phyloP scores from a whole-genome alignment of 495 filamentous ascomycete genomes.

The Paragyromitra xinjiangensis region DNA sequence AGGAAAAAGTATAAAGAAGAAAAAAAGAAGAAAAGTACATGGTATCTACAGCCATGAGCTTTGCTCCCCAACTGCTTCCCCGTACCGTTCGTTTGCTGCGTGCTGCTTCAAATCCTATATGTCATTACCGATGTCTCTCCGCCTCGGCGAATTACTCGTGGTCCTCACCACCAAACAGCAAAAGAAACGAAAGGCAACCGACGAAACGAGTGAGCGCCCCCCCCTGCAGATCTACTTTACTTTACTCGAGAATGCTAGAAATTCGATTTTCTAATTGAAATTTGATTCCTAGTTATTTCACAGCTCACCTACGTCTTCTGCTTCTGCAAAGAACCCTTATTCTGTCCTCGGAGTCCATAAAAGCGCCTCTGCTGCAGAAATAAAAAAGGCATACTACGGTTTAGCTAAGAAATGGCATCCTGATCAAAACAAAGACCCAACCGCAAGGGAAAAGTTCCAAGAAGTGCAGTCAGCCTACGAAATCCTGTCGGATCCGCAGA shows the following conservation, averaged over 20 bases:
- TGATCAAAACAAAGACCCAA: constrained; percentile 93
- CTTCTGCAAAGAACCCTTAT: constrained; percentile 81
- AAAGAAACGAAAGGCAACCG: constrained; percentile 8
- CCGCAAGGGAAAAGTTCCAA: constrained; percentile 90
- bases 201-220: constrained; percentile 42
- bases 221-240: neutral
- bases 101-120: constrained; percentile 12
- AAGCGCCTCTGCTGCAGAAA: constrained; percentile 79
- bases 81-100: constrained; percentile 45
- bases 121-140: constrained; percentile 49
- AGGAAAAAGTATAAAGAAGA: neutral
- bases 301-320: constrained; percentile 67
- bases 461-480: constrained; percentile 94
- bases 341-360: constrained; percentile 83
- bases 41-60: constrained; percentile 40
- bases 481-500: constrained; percentile 86
- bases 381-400: constrained; percentile 98
- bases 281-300: constrained; percentile 72
- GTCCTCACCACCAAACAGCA: constrained; percentile 4
- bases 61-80: constrained; percentile 47
- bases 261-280: constrained; percentile 19
- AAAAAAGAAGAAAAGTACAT: neutral
- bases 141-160: constrained; percentile 39
- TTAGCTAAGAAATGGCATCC: constrained; percentile 98
- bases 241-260: neutral